Evolutionary conservation across 345 rosid genomes (phyloP), one percentile per base, ranked within the genome.

Genomic region (Hypericum perforatum): DNA sequence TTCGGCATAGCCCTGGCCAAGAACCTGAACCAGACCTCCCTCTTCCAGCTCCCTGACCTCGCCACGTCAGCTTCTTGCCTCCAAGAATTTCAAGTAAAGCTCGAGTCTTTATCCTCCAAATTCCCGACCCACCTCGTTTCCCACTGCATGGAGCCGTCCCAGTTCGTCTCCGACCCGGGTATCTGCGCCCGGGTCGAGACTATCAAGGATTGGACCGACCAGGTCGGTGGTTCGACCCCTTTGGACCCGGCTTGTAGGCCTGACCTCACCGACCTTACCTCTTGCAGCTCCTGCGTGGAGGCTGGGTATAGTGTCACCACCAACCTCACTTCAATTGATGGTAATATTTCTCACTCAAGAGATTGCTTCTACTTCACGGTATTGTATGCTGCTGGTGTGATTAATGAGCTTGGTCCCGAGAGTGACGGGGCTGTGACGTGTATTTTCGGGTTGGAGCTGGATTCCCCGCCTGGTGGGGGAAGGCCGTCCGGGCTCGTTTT

Each of bases 401-500:
- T 46, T 32, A 46, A 46, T 32, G 10, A 46, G 6, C 22, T 46
- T 6, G 50, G 50, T 4, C 50, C 50, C 16, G 50, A 46, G 12
- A 46, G 50, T 9, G 15, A 46, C 22, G 50, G 50, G 5, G 29
- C 50, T 46, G 50, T 13, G 29, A 13, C 50, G 22, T 46, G 50
- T 14, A 46, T 46, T 14, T 46, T 46, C 22, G 50, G 50, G 22
- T 46, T 46, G 50, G 50, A 46, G 7, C 14, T 46, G 50, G 50
- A 13, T 46, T 9, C 15, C 13, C 5, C 7, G 16, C 3, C 22
- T 16, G 50, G 50, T 22, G 32, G 32, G 32, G 32, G 32, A 4
- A 1, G 32, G 32, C 1, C 7, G 13, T 46, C 29, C 7, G 10
- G 9, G 15, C 50, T 46, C 2, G 50, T 12, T n/a, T 13, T 13